These are phyloP conservation scores for Stereum hirsutum DNA, from an alignment of 1,284 basidiomycete species.

Conservation along the genomic window DNA sequence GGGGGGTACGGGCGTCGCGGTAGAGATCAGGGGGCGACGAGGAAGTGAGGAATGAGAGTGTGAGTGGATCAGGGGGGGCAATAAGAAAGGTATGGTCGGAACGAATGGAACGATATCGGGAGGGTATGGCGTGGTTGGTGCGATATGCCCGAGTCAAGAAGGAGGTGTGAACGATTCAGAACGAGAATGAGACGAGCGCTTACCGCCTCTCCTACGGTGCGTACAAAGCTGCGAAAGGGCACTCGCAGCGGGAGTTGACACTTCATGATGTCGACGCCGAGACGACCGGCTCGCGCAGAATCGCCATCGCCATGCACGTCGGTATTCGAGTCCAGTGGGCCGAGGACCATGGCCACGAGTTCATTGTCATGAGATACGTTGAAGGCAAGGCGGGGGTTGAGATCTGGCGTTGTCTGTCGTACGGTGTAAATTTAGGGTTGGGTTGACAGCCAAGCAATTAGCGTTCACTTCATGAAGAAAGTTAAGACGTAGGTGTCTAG, in stretches of 20 bases:
- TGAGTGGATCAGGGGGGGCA: too few relatives aligned
- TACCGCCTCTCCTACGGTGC: conserved; percentile 61
- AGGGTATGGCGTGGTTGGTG: too few relatives aligned
- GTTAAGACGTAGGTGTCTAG: not conserved
- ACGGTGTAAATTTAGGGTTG: not conserved
- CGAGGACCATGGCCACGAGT: conserved; percentile 59
- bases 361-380: conserved; percentile 77
- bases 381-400: conserved; percentile 52
- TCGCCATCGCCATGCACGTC: conserved; percentile 20
- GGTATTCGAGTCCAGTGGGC: too few relatives aligned
- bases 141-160: too few relatives aligned
- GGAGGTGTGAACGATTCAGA: too few relatives aligned
- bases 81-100: too few relatives aligned
- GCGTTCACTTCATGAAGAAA: not conserved
- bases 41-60: too few relatives aligned
- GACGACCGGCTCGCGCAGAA: conserved; percentile 44
- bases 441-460: not conserved
- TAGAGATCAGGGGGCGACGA: too few relatives aligned
- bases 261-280: conserved; percentile 78
- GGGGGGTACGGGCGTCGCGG: too few relatives aligned
- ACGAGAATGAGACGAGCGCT: conserved; percentile 8
- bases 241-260: conserved; percentile 49
- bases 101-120: too few relatives aligned
- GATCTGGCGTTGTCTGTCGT: conserved; percentile 30
- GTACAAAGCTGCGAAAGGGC: conserved; percentile 49